A percentile compares a stretch with the other conserved stretches of the same genome.
Conservation (phyloP, 306 rosid species). For the Cyamopsis tetragonoloba region DNA sequence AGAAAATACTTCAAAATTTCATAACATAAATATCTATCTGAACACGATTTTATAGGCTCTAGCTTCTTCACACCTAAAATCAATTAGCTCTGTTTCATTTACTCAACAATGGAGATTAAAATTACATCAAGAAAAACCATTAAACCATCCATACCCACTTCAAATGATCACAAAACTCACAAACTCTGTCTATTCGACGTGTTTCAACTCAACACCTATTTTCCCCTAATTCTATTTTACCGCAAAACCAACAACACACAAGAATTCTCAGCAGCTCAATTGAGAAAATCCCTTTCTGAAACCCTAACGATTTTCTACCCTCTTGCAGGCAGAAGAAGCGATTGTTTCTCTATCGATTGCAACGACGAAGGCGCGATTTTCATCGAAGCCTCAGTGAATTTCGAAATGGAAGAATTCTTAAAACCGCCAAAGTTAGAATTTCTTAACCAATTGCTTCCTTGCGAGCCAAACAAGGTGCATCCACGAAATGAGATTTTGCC, state of each 20-base stretch:
- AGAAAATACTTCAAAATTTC: too few species aligned
- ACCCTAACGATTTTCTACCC: slow-evolving; percentile 47
- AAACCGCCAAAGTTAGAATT: slow-evolving; percentile 30
- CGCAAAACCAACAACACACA: not conserved
- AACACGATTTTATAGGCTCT: not conserved
- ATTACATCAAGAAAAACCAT: slow-evolving; percentile 36
- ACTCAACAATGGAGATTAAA: slow-evolving; percentile 29
- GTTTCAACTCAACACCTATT: slow-evolving; percentile 33
- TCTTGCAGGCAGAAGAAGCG: slow-evolving; percentile 37
- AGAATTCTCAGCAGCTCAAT: slow-evolving; percentile 8
- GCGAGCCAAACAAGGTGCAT: slow-evolving; percentile 33
- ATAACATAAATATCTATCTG: not conserved
- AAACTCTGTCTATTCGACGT: slow-evolving; percentile 35
- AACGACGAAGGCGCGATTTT: slow-evolving; percentile 44
- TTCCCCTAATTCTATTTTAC: slow-evolving; percentile 36
- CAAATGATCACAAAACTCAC: not conserved
- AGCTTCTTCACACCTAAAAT: not conserved
- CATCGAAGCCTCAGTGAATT: slow-evolving; percentile 36
- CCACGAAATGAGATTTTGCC: slow-evolving; percentile 17
- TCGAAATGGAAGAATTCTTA: slow-evolving; percentile 36
- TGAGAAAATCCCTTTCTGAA: slow-evolving; percentile 42
- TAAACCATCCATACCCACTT: slow-evolving; percentile 39
- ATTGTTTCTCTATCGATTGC: slow-evolving; percentile 32
- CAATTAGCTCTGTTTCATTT: not conserved
- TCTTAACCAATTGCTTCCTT: slow-evolving; percentile 37